Percentiles rank a stretch among this genome's conserved stretches.
Evolutionary conservation across 106 monocot species (phyloP).

Genomic region (Iris macrosiphon): DNA sequence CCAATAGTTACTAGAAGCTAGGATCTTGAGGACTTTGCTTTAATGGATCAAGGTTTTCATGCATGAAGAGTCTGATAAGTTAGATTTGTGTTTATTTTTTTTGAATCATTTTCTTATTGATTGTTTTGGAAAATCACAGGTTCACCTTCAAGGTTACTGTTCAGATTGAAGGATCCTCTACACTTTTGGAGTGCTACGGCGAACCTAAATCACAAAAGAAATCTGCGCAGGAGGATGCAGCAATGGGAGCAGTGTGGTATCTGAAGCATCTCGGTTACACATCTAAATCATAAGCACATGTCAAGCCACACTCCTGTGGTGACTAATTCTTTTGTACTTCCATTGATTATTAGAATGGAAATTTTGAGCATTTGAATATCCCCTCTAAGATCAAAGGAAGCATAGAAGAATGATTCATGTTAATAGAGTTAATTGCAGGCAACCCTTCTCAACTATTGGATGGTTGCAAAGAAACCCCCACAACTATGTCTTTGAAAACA

Average conservation of each 20-base stretch:
- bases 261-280: slow-evolving; percentile 42
- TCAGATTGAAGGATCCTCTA: slow-evolving; percentile 22
- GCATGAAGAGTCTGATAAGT: background rate
- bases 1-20: too few relatives aligned
- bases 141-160: slow-evolving; percentile 66
- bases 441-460: too few relatives aligned
- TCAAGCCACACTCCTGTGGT: too few relatives aligned
- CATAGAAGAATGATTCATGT: slow-evolving; percentile 3
- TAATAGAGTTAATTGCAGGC: too few relatives aligned
- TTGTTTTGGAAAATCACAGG: slow-evolving; percentile 15
- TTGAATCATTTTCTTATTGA: background rate
- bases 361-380: background rate
- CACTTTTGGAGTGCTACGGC: slow-evolving; percentile 48
- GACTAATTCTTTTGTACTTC: background rate
- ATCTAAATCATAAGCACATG: background rate
- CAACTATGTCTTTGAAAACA: too few relatives aligned
- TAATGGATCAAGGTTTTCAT: too few relatives aligned
- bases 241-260: slow-evolving; percentile 80
- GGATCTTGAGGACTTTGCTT: too few relatives aligned
- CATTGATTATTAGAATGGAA: slow-evolving; percentile 2
- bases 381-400: slow-evolving; percentile 2
- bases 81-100: background rate
- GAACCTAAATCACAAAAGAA: slow-evolving; percentile 65
- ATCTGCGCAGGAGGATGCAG: slow-evolving; percentile 76
- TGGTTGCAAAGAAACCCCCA: too few relatives aligned